Evolutionary conservation across 495 filamentous ascomycete genomes (phyloP), one percentile per base, ranked within the genome.

Genomic region (Chaetomidium leptoderma): DNA sequence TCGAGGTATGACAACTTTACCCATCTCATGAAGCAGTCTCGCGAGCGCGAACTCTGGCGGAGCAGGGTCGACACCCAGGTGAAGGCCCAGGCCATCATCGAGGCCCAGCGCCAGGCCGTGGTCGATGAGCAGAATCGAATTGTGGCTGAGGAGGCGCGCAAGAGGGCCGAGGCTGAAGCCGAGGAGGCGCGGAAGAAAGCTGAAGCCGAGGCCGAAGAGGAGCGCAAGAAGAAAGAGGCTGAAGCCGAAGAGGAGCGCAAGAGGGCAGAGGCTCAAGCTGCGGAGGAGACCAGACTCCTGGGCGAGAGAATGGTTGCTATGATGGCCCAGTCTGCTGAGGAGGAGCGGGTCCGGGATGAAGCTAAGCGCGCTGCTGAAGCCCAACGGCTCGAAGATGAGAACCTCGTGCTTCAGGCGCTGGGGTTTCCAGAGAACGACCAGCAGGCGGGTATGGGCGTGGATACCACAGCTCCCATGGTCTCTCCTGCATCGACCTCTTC

Each of bases 31-130:
- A 44, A 11, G 29, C 35, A 58, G 48, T 26, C 47, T 0, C 56
- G 39, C 8, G 14, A 36, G 29, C 27, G 48, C 9, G 56, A 52
- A 23, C 26, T 58, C 9, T 58, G 56, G 56, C 37, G 56, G 0
- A 6, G 21, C 23, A n/a, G 56, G 16, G 46, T 52, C 7, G 47
- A 52, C 17, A 46, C 45, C 4, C 24, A 14, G 26, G 23, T 24
- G 6, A 26, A 8, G 19, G 45, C 45, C 6, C n/a, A 57, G 36
- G 46, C 21, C 2, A 57, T 57, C 6, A 37, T 57, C 16, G 33
- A 46, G 43, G 40, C 51, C 26, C 37, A 54, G 51, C 35, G 29
- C 3, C 51, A 23, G 8, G 52, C 37, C 3, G 24, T 35, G 10
- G 29, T 44, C 7, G 52, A 35, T 2, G 29, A 46, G 27, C 42